These are phyloP conservation scores for Tubosaeta sp. DNA, from an alignment of 768 basidiomycete genomes.

Conservation along the genomic window DNA sequence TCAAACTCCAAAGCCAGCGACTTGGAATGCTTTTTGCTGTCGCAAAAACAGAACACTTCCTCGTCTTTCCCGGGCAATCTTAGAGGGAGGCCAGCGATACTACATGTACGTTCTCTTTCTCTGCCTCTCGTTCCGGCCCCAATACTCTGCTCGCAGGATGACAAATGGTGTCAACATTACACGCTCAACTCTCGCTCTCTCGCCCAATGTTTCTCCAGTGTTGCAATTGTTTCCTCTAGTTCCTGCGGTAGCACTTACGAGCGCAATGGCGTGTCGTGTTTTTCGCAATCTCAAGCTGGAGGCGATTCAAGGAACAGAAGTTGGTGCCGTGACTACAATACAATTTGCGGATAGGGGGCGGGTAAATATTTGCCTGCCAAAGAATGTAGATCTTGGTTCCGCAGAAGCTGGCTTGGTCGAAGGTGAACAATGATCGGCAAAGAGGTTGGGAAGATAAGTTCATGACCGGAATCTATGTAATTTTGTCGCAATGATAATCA, in stretches of 20 bases:
- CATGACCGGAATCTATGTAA: slow-evolving; percentile 1
- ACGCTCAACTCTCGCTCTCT: slow-evolving; percentile 19
- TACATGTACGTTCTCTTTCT: slow-evolving; percentile 29
- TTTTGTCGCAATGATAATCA: neutral
- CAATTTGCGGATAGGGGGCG: slow-evolving; percentile 11
- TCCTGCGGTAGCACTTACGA: slow-evolving; percentile 29
- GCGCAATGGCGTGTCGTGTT: slow-evolving; percentile 33
- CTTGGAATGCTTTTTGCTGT: slow-evolving; percentile 18
- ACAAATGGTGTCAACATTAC: slow-evolving; percentile 31
- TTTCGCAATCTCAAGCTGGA: slow-evolving; percentile 32
- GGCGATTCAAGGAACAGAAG: slow-evolving; percentile 4
- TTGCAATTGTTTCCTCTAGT: slow-evolving; percentile 22
- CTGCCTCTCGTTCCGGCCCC: neutral
- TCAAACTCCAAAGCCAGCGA: slow-evolving; percentile 4
- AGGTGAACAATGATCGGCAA: neutral
- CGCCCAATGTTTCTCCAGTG: slow-evolving; percentile 16
- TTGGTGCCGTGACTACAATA: slow-evolving; percentile 13
- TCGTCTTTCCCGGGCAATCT: slow-evolving; percentile 28
- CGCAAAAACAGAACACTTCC: slow-evolving; percentile 26
- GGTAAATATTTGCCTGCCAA: neutral
- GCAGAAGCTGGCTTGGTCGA: neutral
- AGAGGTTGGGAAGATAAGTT: neutral
- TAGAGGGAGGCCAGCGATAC: slow-evolving; percentile 38
- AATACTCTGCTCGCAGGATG: slow-evolving; percentile 22
- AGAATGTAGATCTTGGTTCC: neutral